Conservation (phyloP, 495 filamentous ascomycete species). For the Aspergillus cavernicola region DNA sequence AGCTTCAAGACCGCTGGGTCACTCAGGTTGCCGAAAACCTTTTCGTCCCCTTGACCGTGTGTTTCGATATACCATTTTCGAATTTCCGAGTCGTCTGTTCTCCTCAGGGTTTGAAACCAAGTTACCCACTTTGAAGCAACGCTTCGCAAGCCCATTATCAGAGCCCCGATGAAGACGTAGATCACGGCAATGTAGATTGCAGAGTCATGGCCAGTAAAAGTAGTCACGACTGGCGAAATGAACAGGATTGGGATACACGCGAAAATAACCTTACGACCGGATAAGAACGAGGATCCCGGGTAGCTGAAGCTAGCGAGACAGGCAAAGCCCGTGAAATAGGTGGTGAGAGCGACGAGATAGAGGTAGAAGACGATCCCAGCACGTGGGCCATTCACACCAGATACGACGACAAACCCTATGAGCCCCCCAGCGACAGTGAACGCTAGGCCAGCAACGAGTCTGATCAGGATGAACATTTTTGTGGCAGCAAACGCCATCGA, state of each 20-base stretch:
- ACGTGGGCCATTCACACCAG: constrained; percentile 32
- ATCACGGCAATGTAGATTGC: constrained; percentile 46
- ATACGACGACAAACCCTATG: constrained; percentile 48
- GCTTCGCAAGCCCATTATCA: constrained; percentile 43
- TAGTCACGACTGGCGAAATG: constrained; percentile 45
- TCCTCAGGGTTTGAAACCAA: constrained; percentile 46
- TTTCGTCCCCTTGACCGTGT: constrained; percentile 32
- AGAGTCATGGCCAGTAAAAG: constrained; percentile 43
- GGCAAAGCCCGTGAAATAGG: constrained; percentile 48
- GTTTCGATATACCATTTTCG: constrained; percentile 44
- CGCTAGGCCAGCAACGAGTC: constrained; percentile 55
- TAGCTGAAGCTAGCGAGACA: constrained; percentile 56
- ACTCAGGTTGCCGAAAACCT: constrained; percentile 34
- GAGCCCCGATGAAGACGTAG: constrained; percentile 41
- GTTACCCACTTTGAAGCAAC: constrained; percentile 49
- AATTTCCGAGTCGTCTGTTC: constrained; percentile 46
- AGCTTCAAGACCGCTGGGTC: constrained; percentile 44
- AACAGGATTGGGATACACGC: constrained; percentile 45
- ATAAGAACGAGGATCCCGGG: constrained; percentile 50
- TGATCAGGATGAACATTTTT: constrained; percentile 57
- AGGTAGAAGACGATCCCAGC: constrained; percentile 48
- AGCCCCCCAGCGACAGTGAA: constrained; percentile 47
- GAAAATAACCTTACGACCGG: constrained; percentile 44
- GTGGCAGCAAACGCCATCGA: constrained; percentile 58
- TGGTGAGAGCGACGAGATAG: constrained; percentile 46